A percentile compares a stretch with the other conserved stretches of the same genome.
phyloP scores from a whole-genome alignment of 495 filamentous ascomycete species.

The Bombardia bombarda region DNA sequence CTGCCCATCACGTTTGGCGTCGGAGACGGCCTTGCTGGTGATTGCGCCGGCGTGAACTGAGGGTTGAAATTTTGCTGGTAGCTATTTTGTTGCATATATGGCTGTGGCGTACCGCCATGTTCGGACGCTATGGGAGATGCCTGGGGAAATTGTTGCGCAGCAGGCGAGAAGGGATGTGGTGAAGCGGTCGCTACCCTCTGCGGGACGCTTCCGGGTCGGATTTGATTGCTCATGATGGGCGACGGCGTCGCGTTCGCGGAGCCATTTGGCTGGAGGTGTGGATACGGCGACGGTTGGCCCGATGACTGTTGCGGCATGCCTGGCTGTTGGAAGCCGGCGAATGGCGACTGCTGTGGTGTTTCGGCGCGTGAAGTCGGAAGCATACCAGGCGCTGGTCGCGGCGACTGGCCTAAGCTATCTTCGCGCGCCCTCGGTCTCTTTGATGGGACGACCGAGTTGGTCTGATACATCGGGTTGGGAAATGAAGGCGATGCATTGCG shows the following conservation, averaged over 20 bases:
- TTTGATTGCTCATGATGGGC: slow-evolving; percentile 72
- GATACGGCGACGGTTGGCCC: slow-evolving; percentile 59
- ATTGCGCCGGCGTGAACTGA: slow-evolving; percentile 44
- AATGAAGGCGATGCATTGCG: slow-evolving; percentile 76
- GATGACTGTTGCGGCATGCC: slow-evolving; percentile 48
- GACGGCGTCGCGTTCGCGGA: slow-evolving; percentile 81
- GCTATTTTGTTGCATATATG: slow-evolving; percentile 51
- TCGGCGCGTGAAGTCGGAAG: slow-evolving; percentile 81
- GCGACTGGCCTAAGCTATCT: slow-evolving; percentile 77
- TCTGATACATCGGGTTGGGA: slow-evolving; percentile 60
- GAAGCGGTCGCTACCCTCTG: slow-evolving; percentile 85
- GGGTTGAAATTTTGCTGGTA: slow-evolving; percentile 53
- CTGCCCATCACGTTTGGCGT: slow-evolving; percentile 37
- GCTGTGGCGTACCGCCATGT: slow-evolving; percentile 72
- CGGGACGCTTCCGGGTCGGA: slow-evolving; percentile 53
- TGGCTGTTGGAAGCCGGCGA: slow-evolving; percentile 49
- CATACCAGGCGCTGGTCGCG: slow-evolving; percentile 65
- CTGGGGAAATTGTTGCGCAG: slow-evolving; percentile 66
- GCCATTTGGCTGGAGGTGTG: slow-evolving; percentile 75
- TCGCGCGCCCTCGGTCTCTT: slow-evolving; percentile 77
- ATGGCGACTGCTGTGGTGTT: slow-evolving; percentile 71
- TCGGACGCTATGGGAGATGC: slow-evolving; percentile 73
- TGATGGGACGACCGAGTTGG: slow-evolving; percentile 75
- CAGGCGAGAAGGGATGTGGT: slow-evolving; percentile 83
- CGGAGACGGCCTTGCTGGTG: slow-evolving; percentile 40